phyloP scores from a whole-genome alignment of 2,329 filamentous ascomycete species.

The Bipolaris bicolor region DNA sequence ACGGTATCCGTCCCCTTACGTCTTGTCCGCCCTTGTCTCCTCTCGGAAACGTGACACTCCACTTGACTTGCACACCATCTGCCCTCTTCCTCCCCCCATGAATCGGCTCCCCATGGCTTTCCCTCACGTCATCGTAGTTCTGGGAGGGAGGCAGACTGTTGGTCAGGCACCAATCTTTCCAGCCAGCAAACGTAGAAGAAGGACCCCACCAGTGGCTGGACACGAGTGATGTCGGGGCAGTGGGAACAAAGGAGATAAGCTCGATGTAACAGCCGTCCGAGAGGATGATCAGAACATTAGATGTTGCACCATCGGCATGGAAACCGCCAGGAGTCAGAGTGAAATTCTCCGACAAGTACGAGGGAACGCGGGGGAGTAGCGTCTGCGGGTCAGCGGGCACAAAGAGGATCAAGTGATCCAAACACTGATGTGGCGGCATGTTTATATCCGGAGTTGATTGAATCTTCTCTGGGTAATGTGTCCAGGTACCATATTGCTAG shows the following conservation, averaged over 20 bases:
- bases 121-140: slow-evolving; percentile 23
- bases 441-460: background rate
- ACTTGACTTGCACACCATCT: slow-evolving; percentile 64
- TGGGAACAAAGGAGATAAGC: slow-evolving; percentile 62
- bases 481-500: background rate
- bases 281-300: slow-evolving; percentile 69
- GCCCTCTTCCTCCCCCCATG: slow-evolving; percentile 61
- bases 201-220: slow-evolving; percentile 66
- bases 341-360: slow-evolving; percentile 63
- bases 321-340: slow-evolving; percentile 65
- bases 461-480: background rate
- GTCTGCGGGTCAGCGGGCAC: slow-evolving; percentile 62
- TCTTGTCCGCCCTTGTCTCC: slow-evolving; percentile 44
- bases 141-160: slow-evolving; percentile 14
- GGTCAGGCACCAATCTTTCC: slow-evolving; percentile 64
- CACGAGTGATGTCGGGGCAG: slow-evolving; percentile 31
- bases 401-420: slow-evolving; percentile 71
- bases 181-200: slow-evolving; percentile 58
- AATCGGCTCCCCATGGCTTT: slow-evolving; percentile 58
- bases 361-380: slow-evolving; percentile 39
- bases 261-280: slow-evolving; percentile 70
- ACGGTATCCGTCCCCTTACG: slow-evolving; percentile 61
- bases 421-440: slow-evolving; percentile 28
- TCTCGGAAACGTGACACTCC: slow-evolving; percentile 63
- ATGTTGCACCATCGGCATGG: slow-evolving; percentile 65